A percentile compares a stretch with the other conserved stretches of the same genome.
These are phyloP conservation scores for Fusarium neocosmosporiellum DNA, from an alignment of 2,329 filamentous ascomycete species.

Conservation along the genomic window DNA sequence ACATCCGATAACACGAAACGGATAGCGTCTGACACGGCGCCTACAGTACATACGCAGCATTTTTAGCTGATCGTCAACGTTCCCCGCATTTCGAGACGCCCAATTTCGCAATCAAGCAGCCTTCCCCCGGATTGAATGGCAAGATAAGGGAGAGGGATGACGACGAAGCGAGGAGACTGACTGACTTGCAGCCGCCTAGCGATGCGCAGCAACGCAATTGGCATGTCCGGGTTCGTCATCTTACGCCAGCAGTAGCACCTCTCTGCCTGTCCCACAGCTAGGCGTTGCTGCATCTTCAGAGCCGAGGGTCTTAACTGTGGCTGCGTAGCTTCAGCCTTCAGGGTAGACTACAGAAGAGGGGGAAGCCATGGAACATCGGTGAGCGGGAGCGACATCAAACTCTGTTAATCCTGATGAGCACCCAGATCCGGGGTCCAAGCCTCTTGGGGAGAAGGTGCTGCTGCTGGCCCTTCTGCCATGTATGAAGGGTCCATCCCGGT, in stretches of 20 bases:
- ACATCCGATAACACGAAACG: constrained; percentile 18
- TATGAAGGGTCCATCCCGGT: constrained; percentile 32
- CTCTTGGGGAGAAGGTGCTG: not conserved
- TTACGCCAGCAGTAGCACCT: not conserved
- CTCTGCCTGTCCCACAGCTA: not conserved
- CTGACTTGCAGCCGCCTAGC: constrained; percentile 23
- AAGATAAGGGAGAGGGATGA: constrained; percentile 6
- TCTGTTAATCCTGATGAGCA: not conserved
- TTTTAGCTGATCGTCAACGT: not conserved
- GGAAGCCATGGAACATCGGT: constrained; percentile 31
- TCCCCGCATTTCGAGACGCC: constrained; percentile 26
- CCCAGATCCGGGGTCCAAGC: constrained; percentile 12
- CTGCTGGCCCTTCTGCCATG: constrained; percentile 5
- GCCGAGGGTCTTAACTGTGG: not conserved
- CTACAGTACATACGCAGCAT: not conserved
- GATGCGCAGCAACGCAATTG: constrained; percentile 25
- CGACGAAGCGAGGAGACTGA: constrained; percentile 3
- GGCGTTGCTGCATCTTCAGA: not conserved
- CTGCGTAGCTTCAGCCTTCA: constrained; percentile 15
- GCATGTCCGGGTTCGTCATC: constrained; percentile 20
- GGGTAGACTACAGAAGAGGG: not conserved
- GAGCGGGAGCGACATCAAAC: constrained; percentile 9
- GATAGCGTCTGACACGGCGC: constrained; percentile 14
- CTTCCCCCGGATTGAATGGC: not conserved
- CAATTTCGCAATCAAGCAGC: constrained; percentile 20